A percentile compares a stretch with the other conserved stretches of the same genome.
Evolutionary conservation across 495 filamentous ascomycete genomes (phyloP).

Genomic region (Neurospora sp.): DNA sequence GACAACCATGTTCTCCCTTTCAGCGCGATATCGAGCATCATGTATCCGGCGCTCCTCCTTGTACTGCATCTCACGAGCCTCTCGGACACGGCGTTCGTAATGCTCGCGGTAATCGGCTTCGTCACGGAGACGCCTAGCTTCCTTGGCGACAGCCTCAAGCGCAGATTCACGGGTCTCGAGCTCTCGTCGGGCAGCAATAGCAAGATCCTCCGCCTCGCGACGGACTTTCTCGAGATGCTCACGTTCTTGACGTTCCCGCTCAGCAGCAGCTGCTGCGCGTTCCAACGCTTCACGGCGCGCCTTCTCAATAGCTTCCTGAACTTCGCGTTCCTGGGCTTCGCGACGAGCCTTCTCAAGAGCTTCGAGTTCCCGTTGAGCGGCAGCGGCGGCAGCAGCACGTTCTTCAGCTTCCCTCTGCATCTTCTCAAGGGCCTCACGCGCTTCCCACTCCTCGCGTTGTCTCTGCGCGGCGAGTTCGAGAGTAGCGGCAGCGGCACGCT

Average conservation of each 20-base stretch:
- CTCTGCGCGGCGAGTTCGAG: not conserved
- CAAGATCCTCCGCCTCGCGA: not conserved
- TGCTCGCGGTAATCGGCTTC: conserved; percentile 16
- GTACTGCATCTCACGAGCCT: conserved; percentile 17
- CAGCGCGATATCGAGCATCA: conserved; percentile 14
- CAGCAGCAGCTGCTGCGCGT: not conserved
- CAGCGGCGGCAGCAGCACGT: not conserved
- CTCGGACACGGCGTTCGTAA: conserved; percentile 16
- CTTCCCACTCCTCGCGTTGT: not conserved
- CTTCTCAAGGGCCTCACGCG: not conserved
- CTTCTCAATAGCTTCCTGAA: not conserved
- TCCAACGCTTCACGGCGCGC: not conserved
- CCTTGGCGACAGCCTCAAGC: not conserved
- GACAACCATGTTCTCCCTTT: conserved; percentile 4
- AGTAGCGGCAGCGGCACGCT: not conserved
- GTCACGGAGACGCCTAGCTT: conserved; percentile 15
- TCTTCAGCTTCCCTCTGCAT: not conserved
- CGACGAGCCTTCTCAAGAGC: not conserved
- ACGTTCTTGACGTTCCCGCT: not conserved
- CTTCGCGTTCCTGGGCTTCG: not conserved
- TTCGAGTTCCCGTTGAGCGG: not conserved
- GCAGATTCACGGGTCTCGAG: not conserved
- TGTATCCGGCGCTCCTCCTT: conserved; percentile 11
- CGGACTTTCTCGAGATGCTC: not conserved
- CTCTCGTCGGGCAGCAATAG: not conserved